Conservation (phyloP, 2,329 filamentous ascomycete genomes). For the Neonectria punicea region DNA sequence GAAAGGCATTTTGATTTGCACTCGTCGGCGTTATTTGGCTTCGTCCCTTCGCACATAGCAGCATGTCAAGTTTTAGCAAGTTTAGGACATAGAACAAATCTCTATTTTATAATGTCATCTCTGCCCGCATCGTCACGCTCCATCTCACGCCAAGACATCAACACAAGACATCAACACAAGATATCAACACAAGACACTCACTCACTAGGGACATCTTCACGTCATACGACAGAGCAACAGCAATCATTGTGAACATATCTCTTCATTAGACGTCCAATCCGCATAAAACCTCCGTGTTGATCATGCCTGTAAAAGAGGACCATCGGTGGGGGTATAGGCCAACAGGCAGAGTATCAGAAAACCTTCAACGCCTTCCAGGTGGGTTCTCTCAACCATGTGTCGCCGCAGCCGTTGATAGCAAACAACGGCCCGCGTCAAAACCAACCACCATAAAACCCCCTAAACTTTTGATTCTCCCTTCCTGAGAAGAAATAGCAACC, state of each 20-base stretch:
- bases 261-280: slow-evolving; percentile 50
- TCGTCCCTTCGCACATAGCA: slow-evolving; percentile 4
- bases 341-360: slow-evolving; percentile 54
- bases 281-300: slow-evolving; percentile 49
- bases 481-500: slow-evolving; percentile 52
- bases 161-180: not conserved
- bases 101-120: slow-evolving; percentile 5
- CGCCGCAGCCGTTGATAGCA: slow-evolving; percentile 35
- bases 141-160: not conserved
- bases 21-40: slow-evolving; percentile 15
- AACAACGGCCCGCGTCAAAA: slow-evolving; percentile 35
- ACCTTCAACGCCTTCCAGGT: slow-evolving; percentile 54
- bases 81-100: slow-evolving; percentile 19
- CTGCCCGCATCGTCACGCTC: not conserved
- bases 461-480: slow-evolving; percentile 51
- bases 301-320: slow-evolving; percentile 50
- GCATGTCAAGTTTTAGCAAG: slow-evolving; percentile 12
- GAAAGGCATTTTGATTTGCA: slow-evolving; percentile 19
- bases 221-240: not conserved
- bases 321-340: slow-evolving; percentile 55
- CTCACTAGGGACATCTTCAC: not conserved
- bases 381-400: slow-evolving; percentile 40
- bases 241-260: slow-evolving; percentile 38
- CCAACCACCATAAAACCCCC: slow-evolving; percentile 44
- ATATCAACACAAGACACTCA: not conserved